Percentiles rank a stretch among this genome's conserved stretches.
These are phyloP conservation scores for Fraxinus latifolia DNA, from an alignment of 305 asterid genomes.

Conservation along the genomic window DNA sequence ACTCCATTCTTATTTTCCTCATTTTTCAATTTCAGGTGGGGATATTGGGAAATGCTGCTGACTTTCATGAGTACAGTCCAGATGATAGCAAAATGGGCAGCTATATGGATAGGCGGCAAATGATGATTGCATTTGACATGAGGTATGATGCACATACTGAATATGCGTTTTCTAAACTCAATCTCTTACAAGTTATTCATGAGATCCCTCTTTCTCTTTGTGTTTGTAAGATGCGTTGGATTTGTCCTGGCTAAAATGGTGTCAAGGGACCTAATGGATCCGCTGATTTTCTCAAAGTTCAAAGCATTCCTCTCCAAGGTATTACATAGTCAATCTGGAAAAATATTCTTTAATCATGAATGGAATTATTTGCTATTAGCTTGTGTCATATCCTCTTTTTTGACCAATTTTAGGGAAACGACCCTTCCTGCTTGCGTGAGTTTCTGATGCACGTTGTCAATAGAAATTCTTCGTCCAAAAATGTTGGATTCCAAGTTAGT, in stretches of 20 bases:
- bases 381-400: conserved; percentile 11
- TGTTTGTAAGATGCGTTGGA: conserved; percentile 71
- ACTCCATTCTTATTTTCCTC: conserved; percentile 19
- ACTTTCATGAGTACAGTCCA: conserved; percentile 53
- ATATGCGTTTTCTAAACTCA: conserved; percentile 13
- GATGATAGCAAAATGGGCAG: conserved; percentile 46
- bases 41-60: conserved; percentile 87
- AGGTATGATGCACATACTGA: conserved; percentile 45
- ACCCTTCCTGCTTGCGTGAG: conserved; percentile 92
- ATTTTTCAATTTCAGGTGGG: conserved; percentile 61
- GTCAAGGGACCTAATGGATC: conserved; percentile 91
- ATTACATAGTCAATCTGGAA: conserved; percentile 11
- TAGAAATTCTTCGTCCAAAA: conserved; percentile 55
- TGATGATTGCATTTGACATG: conserved; percentile 98
- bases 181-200: conserved; percentile 25
- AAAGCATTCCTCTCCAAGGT: conserved; percentile 91
- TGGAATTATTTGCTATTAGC: conserved; percentile 24
- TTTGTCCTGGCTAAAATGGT: conserved; percentile 95
- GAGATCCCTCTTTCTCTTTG: conserved; percentile 20
- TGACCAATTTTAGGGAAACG: conserved; percentile 59
- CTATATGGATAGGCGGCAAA: conserved; percentile 56
- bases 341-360: background rate
- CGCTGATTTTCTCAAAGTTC: conserved; percentile 67
- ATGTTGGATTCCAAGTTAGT: conserved; percentile 77
- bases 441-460: conserved; percentile 59